These are phyloP conservation scores for Papilionanthe hybrid DNA, from an alignment of 116 monocot species.

Conservation along the genomic window DNA sequence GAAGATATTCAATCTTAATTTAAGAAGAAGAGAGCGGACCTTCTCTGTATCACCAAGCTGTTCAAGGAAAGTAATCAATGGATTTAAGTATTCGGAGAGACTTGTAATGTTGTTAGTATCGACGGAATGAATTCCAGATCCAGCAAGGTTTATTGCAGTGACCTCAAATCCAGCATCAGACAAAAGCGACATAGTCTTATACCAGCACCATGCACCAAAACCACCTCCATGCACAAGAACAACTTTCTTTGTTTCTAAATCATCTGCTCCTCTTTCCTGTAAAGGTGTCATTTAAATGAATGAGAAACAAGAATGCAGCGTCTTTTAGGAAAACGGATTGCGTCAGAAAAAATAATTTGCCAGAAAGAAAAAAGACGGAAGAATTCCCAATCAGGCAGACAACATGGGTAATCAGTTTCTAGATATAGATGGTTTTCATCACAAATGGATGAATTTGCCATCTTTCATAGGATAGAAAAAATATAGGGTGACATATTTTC, in stretches of 20 bases:
- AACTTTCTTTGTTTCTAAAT: conserved; percentile 65
- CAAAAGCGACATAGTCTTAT: conserved; percentile 76
- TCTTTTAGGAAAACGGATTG: not conserved
- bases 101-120: conserved; percentile 66
- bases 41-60: conserved; percentile 57
- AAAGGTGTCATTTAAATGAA: not conserved
- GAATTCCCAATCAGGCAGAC: not conserved
- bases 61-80: conserved; percentile 64
- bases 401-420: too few species aligned
- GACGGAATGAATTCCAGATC: conserved; percentile 70
- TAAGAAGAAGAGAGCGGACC: conserved; percentile 27
- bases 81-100: conserved; percentile 63
- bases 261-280: conserved; percentile 57
- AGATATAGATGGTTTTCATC: too few species aligned
- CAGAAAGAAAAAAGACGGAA: not conserved
- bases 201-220: conserved; percentile 99
- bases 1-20: not conserved
- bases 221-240: conserved; percentile 95
- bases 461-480: too few species aligned
- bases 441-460: too few species aligned
- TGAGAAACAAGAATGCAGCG: not conserved
- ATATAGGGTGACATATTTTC: not conserved
- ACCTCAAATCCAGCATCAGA: conserved; percentile 75
- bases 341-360: not conserved
- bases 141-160: conserved; percentile 68